These are phyloP conservation scores for Leccinum pachyderme DNA, from an alignment of 1,284 basidiomycete species.

Conservation along the genomic window DNA sequence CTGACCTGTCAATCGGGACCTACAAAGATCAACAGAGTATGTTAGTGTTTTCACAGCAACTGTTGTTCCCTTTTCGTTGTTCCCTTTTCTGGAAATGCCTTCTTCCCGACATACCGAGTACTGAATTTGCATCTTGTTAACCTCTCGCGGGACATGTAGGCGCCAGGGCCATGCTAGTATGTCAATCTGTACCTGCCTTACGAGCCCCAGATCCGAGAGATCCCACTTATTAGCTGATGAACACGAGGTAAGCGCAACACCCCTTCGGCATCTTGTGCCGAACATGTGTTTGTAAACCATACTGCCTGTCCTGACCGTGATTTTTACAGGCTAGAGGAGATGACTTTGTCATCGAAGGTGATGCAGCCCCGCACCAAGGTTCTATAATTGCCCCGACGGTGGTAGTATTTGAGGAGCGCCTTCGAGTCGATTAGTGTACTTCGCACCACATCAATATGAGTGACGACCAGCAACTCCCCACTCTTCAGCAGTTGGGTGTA, in stretches of 20 bases:
- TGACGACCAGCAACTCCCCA: constrained; percentile 29
- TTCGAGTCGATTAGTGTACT: background rate
- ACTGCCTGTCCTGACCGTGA: no score
- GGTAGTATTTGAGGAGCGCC: background rate
- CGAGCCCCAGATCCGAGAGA: no score
- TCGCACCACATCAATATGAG: constrained; percentile 13
- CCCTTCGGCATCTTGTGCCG: no score
- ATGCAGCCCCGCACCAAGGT: background rate
- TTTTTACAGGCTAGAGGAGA: no score
- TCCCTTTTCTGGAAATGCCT: background rate
- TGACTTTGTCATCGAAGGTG: background rate
- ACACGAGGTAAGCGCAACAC: no score
- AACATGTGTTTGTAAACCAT: background rate
- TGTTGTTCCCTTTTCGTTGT: no score
- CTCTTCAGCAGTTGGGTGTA: constrained; percentile 29
- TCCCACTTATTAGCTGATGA: no score
- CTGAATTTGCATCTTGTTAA: no score
- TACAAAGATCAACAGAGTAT: constrained; percentile 16
- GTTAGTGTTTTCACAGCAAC: background rate
- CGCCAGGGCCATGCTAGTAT: background rate
- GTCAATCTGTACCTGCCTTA: background rate
- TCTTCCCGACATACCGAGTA: no score
- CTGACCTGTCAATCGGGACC: constrained; percentile 15
- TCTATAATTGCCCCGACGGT: background rate
- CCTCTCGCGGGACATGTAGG: no score